Conservation (phyloP, 2,329 filamentous ascomycete genomes). For the Exophiala sp. region DNA sequence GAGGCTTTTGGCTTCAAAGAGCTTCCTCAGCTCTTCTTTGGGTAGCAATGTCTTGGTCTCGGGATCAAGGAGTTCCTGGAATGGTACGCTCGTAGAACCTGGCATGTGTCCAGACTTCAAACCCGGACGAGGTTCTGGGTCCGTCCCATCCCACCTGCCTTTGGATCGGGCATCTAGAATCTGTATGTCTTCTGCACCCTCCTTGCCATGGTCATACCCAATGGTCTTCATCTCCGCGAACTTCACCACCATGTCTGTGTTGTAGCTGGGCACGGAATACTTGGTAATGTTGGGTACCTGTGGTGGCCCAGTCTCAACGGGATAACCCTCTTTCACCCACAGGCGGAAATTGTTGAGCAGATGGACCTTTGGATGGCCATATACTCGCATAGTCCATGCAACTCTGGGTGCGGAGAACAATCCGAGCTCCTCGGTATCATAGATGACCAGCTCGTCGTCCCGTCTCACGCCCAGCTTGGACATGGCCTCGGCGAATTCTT, state of each 20-base stretch:
- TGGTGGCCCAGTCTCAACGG: conserved; percentile 68
- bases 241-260: conserved; percentile 64
- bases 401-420: conserved; percentile 93
- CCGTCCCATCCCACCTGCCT: conserved; percentile 76
- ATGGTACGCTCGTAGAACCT: conserved; percentile 76
- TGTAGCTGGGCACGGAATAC: conserved; percentile 55
- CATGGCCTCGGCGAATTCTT: conserved; percentile 84
- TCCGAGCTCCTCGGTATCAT: conserved; percentile 85
- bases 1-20: conserved; percentile 78
- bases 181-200: conserved; percentile 78
- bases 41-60: conserved; percentile 77
- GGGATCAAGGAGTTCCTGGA: conserved; percentile 75
- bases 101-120: conserved; percentile 90
- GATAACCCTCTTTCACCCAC: conserved; percentile 83
- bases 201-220: conserved; percentile 72
- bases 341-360: conserved; percentile 91
- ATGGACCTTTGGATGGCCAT: conserved; percentile 85
- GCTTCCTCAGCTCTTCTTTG: conserved; percentile 64
- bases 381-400: conserved; percentile 86
- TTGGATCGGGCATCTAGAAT: conserved; percentile 80
- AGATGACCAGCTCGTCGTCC: conserved; percentile 89
- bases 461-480: conserved; percentile 78
- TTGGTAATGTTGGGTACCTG: conserved; percentile 38
- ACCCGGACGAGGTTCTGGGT: conserved; percentile 81
- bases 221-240: conserved; percentile 82